Conservation (phyloP, 129 eudicot genomes). For the Smallanthus sonchifolius region DNA sequence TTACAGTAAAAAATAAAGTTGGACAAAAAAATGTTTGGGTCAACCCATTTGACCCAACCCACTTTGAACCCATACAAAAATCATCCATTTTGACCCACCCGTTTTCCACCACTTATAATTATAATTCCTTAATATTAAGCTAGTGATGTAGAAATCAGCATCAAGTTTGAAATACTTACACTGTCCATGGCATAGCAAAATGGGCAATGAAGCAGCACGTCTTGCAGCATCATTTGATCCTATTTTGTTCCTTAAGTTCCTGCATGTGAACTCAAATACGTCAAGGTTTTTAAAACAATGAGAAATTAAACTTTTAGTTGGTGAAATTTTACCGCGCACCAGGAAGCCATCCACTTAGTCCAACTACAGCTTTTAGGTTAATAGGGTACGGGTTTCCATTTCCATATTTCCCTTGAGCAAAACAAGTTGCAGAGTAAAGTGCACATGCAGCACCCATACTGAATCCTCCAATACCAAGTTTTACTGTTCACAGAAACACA, state of each 20-base stretch:
- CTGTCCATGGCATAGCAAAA: constrained; percentile 88
- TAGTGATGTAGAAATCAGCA: constrained; percentile 11
- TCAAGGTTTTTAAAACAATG: neutral
- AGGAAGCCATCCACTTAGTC: constrained; percentile 98
- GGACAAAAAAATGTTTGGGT: neutral
- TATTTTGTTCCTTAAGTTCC: constrained; percentile 68
- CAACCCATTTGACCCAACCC: too few species aligned
- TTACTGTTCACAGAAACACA: constrained; percentile 46
- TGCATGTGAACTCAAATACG: constrained; percentile 24
- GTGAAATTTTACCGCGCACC: constrained; percentile 51
- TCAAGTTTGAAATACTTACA: constrained; percentile 40
- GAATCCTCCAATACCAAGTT: constrained; percentile 96
- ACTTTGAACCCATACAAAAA: neutral
- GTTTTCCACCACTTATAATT: neutral
- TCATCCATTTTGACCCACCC: neutral
- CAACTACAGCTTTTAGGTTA: constrained; percentile 69
- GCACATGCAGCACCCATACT: constrained; percentile 97
- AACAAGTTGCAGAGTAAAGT: constrained; percentile 92
- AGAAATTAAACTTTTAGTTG: neutral
- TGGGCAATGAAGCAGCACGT: constrained; percentile 88
- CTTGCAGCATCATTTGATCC: constrained; percentile 82
- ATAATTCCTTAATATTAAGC: neutral
- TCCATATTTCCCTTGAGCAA: constrained; percentile 77
- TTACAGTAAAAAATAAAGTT: neutral
- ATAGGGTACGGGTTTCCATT: constrained; percentile 86